Evolutionary conservation across 2,329 filamentous ascomycete species (phyloP).

Genomic region (Curvularia hawaiiensis): DNA sequence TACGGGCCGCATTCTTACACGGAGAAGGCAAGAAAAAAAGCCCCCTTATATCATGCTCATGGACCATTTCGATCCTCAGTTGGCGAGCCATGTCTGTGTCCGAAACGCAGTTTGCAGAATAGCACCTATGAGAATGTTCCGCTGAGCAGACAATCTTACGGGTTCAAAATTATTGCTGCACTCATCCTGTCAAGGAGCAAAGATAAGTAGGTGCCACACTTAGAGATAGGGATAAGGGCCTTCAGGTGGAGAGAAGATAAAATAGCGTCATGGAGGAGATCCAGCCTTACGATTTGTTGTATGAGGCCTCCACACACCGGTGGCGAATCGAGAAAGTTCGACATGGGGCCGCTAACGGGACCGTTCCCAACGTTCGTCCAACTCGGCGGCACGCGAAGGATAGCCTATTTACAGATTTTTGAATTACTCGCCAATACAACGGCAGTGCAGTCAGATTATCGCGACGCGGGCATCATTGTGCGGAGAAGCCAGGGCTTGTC

Average conservation of each 20-base stretch:
- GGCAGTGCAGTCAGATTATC: neutral
- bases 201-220: neutral
- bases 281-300: neutral
- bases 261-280: neutral
- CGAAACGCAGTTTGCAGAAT: too few relatives aligned
- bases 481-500: neutral
- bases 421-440: neutral
- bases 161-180: too few relatives aligned
- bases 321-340: slow-evolving; percentile 8
- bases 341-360: slow-evolving; percentile 12
- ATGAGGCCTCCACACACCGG: neutral
- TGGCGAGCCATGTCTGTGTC: too few relatives aligned
- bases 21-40: too few relatives aligned
- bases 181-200: neutral
- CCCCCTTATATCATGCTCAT: too few relatives aligned
- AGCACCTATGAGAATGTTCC: too few relatives aligned
- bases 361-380: slow-evolving; percentile 9
- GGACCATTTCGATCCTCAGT: too few relatives aligned
- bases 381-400: neutral
- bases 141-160: too few relatives aligned
- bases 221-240: neutral
- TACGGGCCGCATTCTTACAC: too few relatives aligned
- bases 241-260: neutral
- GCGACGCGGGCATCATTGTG: neutral
- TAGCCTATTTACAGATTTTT: slow-evolving; percentile 1